These are phyloP conservation scores for Hygrocybe coccinea DNA, from an alignment of 768 basidiomycete genomes.

Conservation along the genomic window DNA sequence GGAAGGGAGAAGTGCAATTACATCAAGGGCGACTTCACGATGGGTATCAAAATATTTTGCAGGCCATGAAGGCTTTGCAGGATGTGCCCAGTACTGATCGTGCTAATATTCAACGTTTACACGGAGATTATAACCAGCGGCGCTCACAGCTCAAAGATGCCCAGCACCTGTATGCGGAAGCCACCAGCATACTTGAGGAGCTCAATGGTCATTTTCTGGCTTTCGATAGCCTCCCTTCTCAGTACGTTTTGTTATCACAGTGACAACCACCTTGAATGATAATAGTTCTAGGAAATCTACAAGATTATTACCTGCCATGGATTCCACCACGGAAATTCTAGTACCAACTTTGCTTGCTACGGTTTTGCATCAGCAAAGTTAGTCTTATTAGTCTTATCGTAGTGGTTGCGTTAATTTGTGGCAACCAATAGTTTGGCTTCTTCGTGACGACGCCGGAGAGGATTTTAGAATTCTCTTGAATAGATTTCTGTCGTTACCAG, in stretches of 20 bases:
- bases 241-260: conserved; percentile 31
- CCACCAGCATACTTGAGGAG: conserved; percentile 55
- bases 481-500: conserved; percentile 52
- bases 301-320: conserved; percentile 29
- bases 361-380: conserved; percentile 66
- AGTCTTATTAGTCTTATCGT: conserved; percentile 22
- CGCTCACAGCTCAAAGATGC: conserved; percentile 43
- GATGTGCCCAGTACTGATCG: conserved; percentile 51
- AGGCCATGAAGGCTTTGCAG: conserved; percentile 44
- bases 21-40: conserved; percentile 56
- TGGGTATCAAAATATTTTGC: conserved; percentile 49
- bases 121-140: conserved; percentile 48
- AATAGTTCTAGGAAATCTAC: conserved; percentile 42
- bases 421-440: conserved; percentile 52
- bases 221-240: conserved; percentile 43
- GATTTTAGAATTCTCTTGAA: conserved; percentile 53
- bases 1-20: conserved; percentile 66
- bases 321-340: conserved; percentile 41
- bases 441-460: conserved; percentile 52
- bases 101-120: conserved; percentile 53
- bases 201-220: conserved; percentile 51
- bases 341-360: conserved; percentile 57
- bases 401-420: conserved; percentile 1
- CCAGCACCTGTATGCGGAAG: conserved; percentile 49
- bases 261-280: not conserved